Base-by-base conservation (phyloP, 2,329 filamentous ascomycete species). In the Reticulascus tulasneorum region DNA sequence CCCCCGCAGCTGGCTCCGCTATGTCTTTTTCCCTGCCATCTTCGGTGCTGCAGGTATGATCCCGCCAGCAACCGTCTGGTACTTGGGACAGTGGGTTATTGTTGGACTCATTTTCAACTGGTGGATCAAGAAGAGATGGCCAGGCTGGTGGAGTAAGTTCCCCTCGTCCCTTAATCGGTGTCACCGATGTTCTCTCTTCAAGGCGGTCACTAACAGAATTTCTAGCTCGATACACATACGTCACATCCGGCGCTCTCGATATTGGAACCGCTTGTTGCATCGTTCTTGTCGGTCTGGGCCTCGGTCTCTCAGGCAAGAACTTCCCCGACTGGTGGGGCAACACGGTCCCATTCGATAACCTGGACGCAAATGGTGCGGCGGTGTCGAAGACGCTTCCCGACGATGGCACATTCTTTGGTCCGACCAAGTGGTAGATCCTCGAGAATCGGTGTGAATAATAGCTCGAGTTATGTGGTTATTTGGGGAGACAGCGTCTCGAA, bases 181-280 rank as follows among this genome's bases (percentile, higher is more conserved):
- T 21, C 42, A 32, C 13, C 2, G 21, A n/a, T 21, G 18, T 32
- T n/a, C n/a, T n/a, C n/a, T n/a, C n/a, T n/a, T n/a, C n/a, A n/a
- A n/a, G n/a, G n/a, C n/a, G 16, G 10, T 30, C 24, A 10, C 36
- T 38, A n/a, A 45, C 27, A 7, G 5, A 0, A 6, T 12, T 6
- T 1, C 9, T 33, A 56, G 52, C 66, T 52, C 64, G 65, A 33
- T 79, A 77, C 60, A 81, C 79, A 56, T 80, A 79, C 39, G 64
- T 77, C 35, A 59, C 76, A 1, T 77, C 75, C 9, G 76, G 75
- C 1, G 75, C 71, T 3, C 62, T 80, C 25, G 75, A 79, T 33
- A 69, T 73, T 25, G 77, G 75, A n/a, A 67, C 77, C 2, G 73
- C 71, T 1, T 51, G 81, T n/a, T 69, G 71, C 20, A 69, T 79